Conservation (phyloP, 2,329 filamentous ascomycete species). For the Dactylellina drechsleri region DNA sequence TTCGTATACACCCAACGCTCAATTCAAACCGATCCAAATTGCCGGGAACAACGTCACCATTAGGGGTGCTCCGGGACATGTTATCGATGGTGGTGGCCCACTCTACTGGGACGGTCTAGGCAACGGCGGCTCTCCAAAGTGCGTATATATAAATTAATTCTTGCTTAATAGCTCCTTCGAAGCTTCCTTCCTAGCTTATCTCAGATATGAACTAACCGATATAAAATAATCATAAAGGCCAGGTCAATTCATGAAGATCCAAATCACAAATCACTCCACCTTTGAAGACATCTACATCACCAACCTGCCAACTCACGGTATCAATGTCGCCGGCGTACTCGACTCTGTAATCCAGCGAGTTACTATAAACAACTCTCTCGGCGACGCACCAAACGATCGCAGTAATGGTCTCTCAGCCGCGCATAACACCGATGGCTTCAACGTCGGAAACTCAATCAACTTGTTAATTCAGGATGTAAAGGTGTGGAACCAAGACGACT, state of each 20-base stretch:
- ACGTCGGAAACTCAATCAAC: constrained; percentile 59
- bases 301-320: constrained; percentile 63
- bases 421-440: constrained; percentile 62
- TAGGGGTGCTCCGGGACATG: constrained; percentile 60
- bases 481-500: constrained; percentile 61
- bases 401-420: constrained; percentile 61
- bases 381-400: constrained; percentile 60
- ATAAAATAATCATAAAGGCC: constrained; percentile 57
- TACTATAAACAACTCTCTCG: constrained; percentile 62
- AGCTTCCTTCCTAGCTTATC: neutral
- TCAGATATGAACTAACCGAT: neutral
- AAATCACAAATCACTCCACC: constrained; percentile 62
- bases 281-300: constrained; percentile 62
- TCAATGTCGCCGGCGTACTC: constrained; percentile 60
- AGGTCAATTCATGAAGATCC: constrained; percentile 63
- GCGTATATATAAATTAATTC: neutral
- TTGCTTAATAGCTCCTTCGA: too few relatives aligned
- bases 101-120: constrained; percentile 65
- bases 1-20: constrained; percentile 61
- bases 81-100: constrained; percentile 62
- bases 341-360: constrained; percentile 61
- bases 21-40: constrained; percentile 62
- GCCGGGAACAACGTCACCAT: constrained; percentile 63
- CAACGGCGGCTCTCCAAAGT: constrained; percentile 61
- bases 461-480: constrained; percentile 58